phyloP scores from a whole-genome alignment of 2,329 filamentous ascomycete species.

The Gnomoniopsis smithogilvyi region DNA sequence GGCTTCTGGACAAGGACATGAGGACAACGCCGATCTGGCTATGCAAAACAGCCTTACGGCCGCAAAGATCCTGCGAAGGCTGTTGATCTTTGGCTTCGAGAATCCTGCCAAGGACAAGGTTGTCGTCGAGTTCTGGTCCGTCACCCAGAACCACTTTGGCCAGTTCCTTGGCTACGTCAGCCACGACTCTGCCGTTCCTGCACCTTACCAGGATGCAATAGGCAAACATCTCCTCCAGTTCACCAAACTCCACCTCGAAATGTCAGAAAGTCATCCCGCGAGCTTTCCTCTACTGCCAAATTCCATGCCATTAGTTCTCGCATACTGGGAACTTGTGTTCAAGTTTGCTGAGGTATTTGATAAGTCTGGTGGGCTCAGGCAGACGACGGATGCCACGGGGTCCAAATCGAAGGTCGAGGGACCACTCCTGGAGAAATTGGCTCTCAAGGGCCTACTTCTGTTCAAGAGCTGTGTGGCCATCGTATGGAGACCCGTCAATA shows the following conservation, averaged over 20 bases:
- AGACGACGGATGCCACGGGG: slow-evolving; percentile 34
- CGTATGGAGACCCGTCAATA: slow-evolving; percentile 75
- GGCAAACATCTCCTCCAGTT: slow-evolving; percentile 88
- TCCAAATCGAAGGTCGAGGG: slow-evolving; percentile 53
- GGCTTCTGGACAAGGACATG: slow-evolving; percentile 53
- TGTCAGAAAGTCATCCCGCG: slow-evolving; percentile 75
- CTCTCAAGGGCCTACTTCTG: slow-evolving; percentile 78
- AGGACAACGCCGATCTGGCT: slow-evolving; percentile 55
- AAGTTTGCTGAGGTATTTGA: slow-evolving; percentile 74
- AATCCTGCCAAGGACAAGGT: slow-evolving; percentile 75
- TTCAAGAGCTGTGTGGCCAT: slow-evolving; percentile 81
- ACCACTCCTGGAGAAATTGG: slow-evolving; percentile 72
- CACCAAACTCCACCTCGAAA: slow-evolving; percentile 85
- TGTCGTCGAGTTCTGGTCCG: slow-evolving; percentile 75
- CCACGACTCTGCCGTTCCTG: slow-evolving; percentile 50
- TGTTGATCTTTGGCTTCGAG: slow-evolving; percentile 80
- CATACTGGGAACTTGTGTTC: slow-evolving; percentile 82
- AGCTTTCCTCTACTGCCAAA: slow-evolving; percentile 81
- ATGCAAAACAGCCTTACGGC: slow-evolving; percentile 76
- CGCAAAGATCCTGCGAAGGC: slow-evolving; percentile 75
- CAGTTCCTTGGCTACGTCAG: slow-evolving; percentile 65
- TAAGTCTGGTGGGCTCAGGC: slow-evolving; percentile 54
- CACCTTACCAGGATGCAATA: slow-evolving; percentile 58
- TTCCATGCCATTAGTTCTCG: slow-evolving; percentile 70
- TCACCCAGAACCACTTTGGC: slow-evolving; percentile 76